These are phyloP conservation scores for Byssothecium circinans DNA, from an alignment of 2,329 filamentous ascomycete genomes.

Conservation along the genomic window DNA sequence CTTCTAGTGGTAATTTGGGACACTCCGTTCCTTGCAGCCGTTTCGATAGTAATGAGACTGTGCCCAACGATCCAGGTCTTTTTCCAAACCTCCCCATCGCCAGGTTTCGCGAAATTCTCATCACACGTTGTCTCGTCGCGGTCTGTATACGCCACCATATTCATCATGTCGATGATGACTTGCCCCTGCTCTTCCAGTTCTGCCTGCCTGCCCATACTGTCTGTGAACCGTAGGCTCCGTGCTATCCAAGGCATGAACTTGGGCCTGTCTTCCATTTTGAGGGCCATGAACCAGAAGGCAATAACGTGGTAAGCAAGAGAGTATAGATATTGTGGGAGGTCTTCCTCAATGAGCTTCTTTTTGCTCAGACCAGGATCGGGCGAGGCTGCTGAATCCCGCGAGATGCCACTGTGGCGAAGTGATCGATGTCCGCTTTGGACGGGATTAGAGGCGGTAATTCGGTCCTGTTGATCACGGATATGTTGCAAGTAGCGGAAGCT, in stretches of 20 bases:
- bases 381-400: conserved; percentile 45
- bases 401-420: conserved; percentile 46
- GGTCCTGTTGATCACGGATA: conserved; percentile 65
- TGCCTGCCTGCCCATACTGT: conserved; percentile 71
- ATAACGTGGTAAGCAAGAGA: conserved; percentile 93
- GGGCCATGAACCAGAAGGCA: conserved; percentile 91
- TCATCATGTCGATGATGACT: conserved; percentile 94
- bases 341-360: conserved; percentile 60
- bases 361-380: conserved; percentile 38
- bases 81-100: conserved; percentile 67
- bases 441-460: conserved; percentile 31
- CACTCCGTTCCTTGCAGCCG: conserved; percentile 66
- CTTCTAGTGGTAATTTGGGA: conserved; percentile 72
- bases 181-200: conserved; percentile 86
- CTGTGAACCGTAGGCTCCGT: conserved; percentile 76
- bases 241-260: conserved; percentile 89
- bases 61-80: conserved; percentile 74
- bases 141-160: conserved; percentile 82
- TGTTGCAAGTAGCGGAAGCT: conserved; percentile 93
- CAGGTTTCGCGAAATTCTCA: conserved; percentile 63
- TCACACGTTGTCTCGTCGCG: conserved; percentile 74
- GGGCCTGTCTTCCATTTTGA: conserved; percentile 81
- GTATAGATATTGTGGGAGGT: conserved; percentile 90
- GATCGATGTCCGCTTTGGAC: conserved; percentile 40
- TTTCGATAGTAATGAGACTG: conserved; percentile 73